Evolutionary conservation across 129 eudicot species (phyloP).

Genomic region (Helianthus tuberosus): DNA sequence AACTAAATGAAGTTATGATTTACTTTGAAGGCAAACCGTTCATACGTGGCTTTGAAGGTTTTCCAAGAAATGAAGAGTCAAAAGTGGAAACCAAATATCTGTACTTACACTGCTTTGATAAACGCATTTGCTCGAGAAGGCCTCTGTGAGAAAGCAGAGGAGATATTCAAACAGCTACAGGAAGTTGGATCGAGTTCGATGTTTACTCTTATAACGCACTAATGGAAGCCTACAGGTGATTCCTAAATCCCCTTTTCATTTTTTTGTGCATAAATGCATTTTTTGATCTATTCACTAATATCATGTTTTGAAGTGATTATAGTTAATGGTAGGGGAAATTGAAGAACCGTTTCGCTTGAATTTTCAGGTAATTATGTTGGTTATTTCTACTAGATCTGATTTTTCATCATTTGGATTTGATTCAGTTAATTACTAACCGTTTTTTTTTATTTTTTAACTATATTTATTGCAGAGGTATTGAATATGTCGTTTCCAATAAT

Average conservation of each 20-base stretch:
- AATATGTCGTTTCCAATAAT: constrained; percentile 69
- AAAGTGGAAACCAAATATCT: constrained; percentile 78
- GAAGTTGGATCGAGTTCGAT: constrained; percentile 87
- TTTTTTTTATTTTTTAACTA: constrained; percentile 3
- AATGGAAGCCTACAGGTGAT: constrained; percentile 92
- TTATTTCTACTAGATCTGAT: constrained; percentile 34
- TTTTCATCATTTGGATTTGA: constrained; percentile 18
- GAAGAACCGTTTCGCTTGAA: constrained; percentile 36
- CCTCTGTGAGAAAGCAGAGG: constrained; percentile 95
- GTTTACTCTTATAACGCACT: constrained; percentile 94
- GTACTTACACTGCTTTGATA: constrained; percentile 86
- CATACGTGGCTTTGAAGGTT: constrained; percentile 87
- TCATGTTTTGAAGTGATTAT: constrained; percentile 28
- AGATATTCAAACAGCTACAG: constrained; percentile 77
- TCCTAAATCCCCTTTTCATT: constrained; percentile 3
- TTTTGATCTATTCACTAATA: neutral
- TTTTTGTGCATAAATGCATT: neutral
- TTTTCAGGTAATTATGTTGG: constrained; percentile 31
- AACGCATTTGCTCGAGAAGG: constrained; percentile 95
- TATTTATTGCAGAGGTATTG: constrained; percentile 43
- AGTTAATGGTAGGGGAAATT: constrained; percentile 37
- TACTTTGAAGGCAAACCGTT: constrained; percentile 60
- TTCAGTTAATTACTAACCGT: constrained; percentile 10
- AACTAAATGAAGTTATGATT: neutral
- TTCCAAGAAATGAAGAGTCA: constrained; percentile 73